Evolutionary conservation across 495 filamentous ascomycete species (phyloP), one percentile per base, ranked within the genome.

Genomic region (Hypoxylon cercidicola): DNA sequence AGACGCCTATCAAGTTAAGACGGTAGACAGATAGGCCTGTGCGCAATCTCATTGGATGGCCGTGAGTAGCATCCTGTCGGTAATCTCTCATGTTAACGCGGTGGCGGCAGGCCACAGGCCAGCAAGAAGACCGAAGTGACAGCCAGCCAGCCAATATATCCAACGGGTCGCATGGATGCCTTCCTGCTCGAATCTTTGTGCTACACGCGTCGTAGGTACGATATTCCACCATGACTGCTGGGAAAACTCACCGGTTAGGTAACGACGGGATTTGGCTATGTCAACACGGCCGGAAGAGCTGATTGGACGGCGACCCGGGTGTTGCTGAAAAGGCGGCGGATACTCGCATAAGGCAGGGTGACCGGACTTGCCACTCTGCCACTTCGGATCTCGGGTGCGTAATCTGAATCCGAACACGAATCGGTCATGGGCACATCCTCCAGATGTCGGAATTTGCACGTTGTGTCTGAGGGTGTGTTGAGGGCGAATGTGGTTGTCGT

Each of bases 321-420:
- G 43, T 49, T 9, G 37, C 18, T 52, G n/a, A 18, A 43, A 16
- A 46, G 43, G n/a, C 41, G 44, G 59, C 59, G 64, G 64, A 54
- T 59, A 50, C 60, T 50, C 18, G 55, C 65, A 68, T 60, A 34
- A 7, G 30, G 44, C 40, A 45, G 39, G 48, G 55, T 54, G 32
- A 43, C 23, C 41, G 16, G 64, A 37, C 43, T 41, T 52, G 40
- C 39, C 43, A 34, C 46, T 48, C 34, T 52, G 40, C 39, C 43
- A 34, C 46, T 48, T 65, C 62, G 66, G 66, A 65, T 69, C 61
- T 65, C 66, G 56, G 62, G 53, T 46, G 50, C 16, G 50, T 37
- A 12, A 37, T 55, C 32, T 37, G 55, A 62, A 54, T 46, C 61
- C 62, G 66, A 65, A 65, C 51, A 64, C 61, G 56, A 69, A 46